These are phyloP conservation scores for Mycena filopes DNA, from an alignment of 768 basidiomycete genomes.

Conservation along the genomic window DNA sequence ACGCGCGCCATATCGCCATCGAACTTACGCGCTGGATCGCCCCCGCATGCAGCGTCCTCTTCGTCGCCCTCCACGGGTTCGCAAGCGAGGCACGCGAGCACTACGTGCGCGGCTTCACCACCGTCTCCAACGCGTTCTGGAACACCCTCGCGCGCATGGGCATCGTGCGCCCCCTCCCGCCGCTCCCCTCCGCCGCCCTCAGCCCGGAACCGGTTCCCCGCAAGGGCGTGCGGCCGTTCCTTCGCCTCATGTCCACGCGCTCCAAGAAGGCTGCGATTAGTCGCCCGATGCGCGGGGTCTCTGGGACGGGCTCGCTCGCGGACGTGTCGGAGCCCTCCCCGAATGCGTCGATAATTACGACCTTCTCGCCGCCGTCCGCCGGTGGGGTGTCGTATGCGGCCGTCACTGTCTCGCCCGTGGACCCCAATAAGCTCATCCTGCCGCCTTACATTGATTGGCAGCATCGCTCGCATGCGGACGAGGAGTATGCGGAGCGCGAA, in stretches of 20 bases:
- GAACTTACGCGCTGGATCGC: constrained; percentile 32
- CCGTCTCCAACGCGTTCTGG: constrained; percentile 16
- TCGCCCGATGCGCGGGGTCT: not conserved
- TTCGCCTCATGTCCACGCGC: not conserved
- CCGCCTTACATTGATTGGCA: constrained; percentile 15
- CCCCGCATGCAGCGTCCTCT: constrained; percentile 49
- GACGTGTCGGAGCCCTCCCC: constrained; percentile 39
- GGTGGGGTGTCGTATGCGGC: not conserved
- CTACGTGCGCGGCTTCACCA: constrained; percentile 41
- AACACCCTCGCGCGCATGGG: constrained; percentile 11
- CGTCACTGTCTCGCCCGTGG: not conserved
- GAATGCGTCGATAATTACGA: not conserved
- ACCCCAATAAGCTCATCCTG: not conserved
- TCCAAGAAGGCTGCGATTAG: not conserved
- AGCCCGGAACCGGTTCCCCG: not conserved
- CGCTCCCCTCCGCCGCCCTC: not conserved
- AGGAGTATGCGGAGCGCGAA: too few species aligned
- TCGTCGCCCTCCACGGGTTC: constrained; percentile 67
- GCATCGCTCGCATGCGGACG: not conserved
- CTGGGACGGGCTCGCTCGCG: constrained; percentile 13
- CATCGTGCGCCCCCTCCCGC: not conserved
- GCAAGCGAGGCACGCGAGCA: constrained; percentile 58
- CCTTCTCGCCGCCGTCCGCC: constrained; percentile 32
- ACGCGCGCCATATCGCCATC: constrained; percentile 29
- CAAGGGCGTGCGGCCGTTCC: not conserved